These are phyloP conservation scores for Pseudonitzschia multiseries DNA, from an alignment of 108 stramenopile genomes.

Conservation along the genomic window DNA sequence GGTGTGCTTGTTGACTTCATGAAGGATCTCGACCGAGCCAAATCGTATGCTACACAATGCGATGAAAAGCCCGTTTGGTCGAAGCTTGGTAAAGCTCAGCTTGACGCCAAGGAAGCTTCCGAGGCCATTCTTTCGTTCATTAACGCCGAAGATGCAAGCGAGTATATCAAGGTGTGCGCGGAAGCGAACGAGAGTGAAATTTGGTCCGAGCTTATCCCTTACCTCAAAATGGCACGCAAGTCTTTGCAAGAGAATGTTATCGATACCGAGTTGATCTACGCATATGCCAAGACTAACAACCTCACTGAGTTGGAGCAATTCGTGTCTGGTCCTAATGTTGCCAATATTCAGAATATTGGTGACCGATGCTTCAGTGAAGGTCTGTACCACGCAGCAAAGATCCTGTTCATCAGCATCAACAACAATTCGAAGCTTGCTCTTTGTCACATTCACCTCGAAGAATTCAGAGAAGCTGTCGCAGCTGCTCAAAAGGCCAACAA, in stretches of 20 bases:
- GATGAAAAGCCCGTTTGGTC: constrained; percentile 98
- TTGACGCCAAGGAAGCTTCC: constrained; percentile 93
- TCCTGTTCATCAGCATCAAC: constrained; percentile 96
- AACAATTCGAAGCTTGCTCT: constrained; percentile 99
- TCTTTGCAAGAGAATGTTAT: constrained; percentile 95
- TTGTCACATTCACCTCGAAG: constrained; percentile 96
- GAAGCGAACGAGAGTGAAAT: constrained; percentile 93
- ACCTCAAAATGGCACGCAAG: constrained; percentile 98
- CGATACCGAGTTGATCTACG: constrained; percentile 98
- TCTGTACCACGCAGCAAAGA: constrained; percentile 96
- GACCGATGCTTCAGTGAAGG: constrained; percentile 97
- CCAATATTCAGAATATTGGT: constrained; percentile 95
- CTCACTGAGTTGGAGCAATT: constrained; percentile 96
- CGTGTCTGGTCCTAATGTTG: constrained; percentile 97
- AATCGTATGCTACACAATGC: constrained; percentile 95
- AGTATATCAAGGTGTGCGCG: constrained; percentile 94
- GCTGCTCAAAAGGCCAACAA: constrained; percentile 98
- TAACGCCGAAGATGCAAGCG: constrained; percentile 94
- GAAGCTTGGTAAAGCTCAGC: constrained; percentile 97
- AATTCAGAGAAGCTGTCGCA: constrained; percentile 98
- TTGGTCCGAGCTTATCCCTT: constrained; percentile 94
- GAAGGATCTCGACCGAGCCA: constrained; percentile 97
- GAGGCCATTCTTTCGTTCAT: constrained; percentile 98
- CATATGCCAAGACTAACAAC: constrained; percentile 94
- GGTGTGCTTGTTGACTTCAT: constrained; percentile 97